Evolutionary conservation across 176 grass and related monocot species (phyloP), one percentile per base, ranked within the genome.

Genomic region (Oryza meridionalis): DNA sequence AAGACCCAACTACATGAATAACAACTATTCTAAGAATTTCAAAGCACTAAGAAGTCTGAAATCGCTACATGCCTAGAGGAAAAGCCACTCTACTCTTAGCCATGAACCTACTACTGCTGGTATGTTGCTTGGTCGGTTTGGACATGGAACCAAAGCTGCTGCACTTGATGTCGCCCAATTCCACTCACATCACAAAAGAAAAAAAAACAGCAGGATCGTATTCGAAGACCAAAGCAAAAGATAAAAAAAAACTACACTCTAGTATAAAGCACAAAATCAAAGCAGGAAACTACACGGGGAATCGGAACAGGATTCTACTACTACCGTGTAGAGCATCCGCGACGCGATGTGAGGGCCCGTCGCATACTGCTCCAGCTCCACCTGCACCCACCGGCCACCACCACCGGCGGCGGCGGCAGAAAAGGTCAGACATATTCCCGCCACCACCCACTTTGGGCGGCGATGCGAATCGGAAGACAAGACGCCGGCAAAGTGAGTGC

Each of bases 331-430:
- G 16, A 95, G 87, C 96, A 98, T 88, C 77, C 93, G 86, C 37
- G 96, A 98, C 40, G 96, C 96, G 73, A 98, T 98, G 82, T 95
- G 96, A 42, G 93, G 77, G 66, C 96, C 91, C 74, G 96, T 98
- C 8, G 93, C 89, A 26, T 98, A 98, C 78, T 98, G 96, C 83
- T 98, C 96, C 93, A 98, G 87, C 72, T 94, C 96, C 65, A 95
- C 81, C 93, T 98, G 80, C 77, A 79, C 65, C 70, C 53, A 43
- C 42, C 42, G 42, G 11, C 42, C 27, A 24, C 47, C 51, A 62
- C 11, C 19, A 12, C 64, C 65, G 1, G 5, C 43, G 32, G 9
- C 21, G 63, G 65, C 35, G 6, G 6, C 29, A 81, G 70, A 85
- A 85, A 11, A 24, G n/a, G 44, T 77, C 42, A 38, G 4, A n/a